These are phyloP conservation scores for Platanthera guangdongensis DNA, from an alignment of 106 monocot species.

Conservation along the genomic window DNA sequence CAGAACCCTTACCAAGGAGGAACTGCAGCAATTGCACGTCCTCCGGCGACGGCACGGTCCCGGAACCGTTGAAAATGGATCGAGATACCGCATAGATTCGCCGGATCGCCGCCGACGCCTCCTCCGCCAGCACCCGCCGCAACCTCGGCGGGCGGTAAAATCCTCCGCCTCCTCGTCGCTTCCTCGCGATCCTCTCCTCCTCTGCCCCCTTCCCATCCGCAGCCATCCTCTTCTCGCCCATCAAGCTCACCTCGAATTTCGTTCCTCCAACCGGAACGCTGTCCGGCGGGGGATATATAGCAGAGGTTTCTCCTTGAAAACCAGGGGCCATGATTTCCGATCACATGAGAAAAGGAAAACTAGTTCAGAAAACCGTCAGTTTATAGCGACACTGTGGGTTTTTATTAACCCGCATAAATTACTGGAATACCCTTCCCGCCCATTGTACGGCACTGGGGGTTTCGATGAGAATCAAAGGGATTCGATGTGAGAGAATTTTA, in stretches of 20 bases:
- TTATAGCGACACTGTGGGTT: no score
- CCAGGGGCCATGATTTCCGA: not conserved
- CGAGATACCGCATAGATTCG: conserved; percentile 49
- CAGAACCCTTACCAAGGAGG: conserved; percentile 39
- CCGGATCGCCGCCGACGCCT: conserved; percentile 33
- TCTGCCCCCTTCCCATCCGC: not conserved
- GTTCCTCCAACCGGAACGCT: not conserved
- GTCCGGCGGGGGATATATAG: not conserved
- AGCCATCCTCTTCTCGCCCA: conserved; percentile 13
- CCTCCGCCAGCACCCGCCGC: conserved; percentile 26
- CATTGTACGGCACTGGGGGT: no score
- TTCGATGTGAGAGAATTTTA: no score
- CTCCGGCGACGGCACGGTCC: conserved; percentile 47
- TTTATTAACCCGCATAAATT: no score
- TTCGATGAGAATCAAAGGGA: no score
- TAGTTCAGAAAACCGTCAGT: not conserved
- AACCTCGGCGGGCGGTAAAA: conserved; percentile 7
- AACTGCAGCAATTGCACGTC: conserved; percentile 38
- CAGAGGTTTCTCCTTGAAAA: not conserved
- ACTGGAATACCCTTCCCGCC: no score
- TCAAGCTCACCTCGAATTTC: conserved; percentile 7
- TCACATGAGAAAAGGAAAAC: not conserved
- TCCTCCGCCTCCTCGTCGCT: conserved; percentile 6
- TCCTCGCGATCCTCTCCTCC: conserved; percentile 10
- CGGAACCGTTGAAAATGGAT: conserved; percentile 55